These are phyloP conservation scores for Scleroderma bovista DNA, from an alignment of 768 basidiomycete genomes.

Conservation along the genomic window DNA sequence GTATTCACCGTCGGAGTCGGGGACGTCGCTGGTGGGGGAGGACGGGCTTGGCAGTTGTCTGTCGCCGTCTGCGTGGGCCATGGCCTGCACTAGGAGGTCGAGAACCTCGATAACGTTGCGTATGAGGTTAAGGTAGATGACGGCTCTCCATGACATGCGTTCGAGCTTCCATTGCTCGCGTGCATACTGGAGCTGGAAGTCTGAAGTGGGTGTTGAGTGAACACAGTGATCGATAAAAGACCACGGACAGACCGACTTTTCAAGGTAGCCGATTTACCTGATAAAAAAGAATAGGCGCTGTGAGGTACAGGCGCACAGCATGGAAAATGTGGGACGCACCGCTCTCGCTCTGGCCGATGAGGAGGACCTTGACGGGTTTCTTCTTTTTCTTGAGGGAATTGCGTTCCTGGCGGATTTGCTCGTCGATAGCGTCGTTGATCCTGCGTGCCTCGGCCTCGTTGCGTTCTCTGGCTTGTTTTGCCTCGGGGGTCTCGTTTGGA, in stretches of 20 bases:
- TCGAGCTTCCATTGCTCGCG: constrained; percentile 65
- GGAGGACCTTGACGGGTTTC: constrained; percentile 65
- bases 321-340: constrained; percentile 28
- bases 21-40: not conserved
- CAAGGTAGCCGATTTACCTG: constrained; percentile 71
- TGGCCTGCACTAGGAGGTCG: constrained; percentile 51
- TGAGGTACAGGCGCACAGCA: not conserved
- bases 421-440: constrained; percentile 73
- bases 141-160: constrained; percentile 63
- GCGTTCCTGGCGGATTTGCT: constrained; percentile 58
- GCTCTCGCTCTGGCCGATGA: constrained; percentile 74
- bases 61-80: constrained; percentile 34
- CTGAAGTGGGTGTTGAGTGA: constrained; percentile 26
- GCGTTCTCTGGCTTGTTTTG: constrained; percentile 48
- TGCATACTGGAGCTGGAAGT: constrained; percentile 75
- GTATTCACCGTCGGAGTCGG: constrained; percentile 12
- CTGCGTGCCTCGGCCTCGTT: constrained; percentile 60
- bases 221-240: not conserved
- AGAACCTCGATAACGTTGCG: constrained; percentile 65
- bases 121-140: constrained; percentile 76
- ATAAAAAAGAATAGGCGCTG: constrained; percentile 1
- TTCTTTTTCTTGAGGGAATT: constrained; percentile 54
- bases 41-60: constrained; percentile 13
- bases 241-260: constrained; percentile 53
- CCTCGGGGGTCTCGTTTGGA: constrained; percentile 52